Evolutionary conservation across 768 basidiomycete species (phyloP), one percentile per base, ranked within the genome.

Genomic region (Collybia nuda): DNA sequence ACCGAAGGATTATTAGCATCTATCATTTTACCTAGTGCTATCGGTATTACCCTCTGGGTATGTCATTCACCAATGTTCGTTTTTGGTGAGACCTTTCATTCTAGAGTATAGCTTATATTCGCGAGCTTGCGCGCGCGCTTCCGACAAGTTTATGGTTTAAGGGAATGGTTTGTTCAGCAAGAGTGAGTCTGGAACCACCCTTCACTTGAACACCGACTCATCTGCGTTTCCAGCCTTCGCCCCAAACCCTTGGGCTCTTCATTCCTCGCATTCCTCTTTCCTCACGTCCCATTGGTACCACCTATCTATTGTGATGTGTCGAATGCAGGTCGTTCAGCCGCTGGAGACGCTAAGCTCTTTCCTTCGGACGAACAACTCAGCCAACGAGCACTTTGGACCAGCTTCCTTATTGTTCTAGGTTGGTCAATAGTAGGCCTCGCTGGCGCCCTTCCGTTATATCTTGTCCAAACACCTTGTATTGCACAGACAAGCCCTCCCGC

Each of bases 121-220:
- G 88, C 84, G 21, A 66, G 84, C 40, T 54, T 88, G 18, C 76
- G 88, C 36, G 87, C 88, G 12, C 81, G 77, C 47, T 84, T 81
- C 58, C 79, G 87, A 48, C 85, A 89, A 69, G 61, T 91, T 12
- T 91, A 90, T 57, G 85, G 71, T 17, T 63, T 85, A 42, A 72
- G 88, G 60, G 86, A 89, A 61, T 91, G 88, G 88, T 91, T 91
- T 63, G 77, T 85, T 14, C 81, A 79, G 40, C 79, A 74, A 66
- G 78, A 80, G 87, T 90, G 62, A 68, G 84, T 76, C 2, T 44
- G 17, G n/a, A 17, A 26, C 15, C 5, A 39, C 44, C 19, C 18
- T 18, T n/a, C n/a, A 17, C 14, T 37, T 44, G 43, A 36, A 42
- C n/a, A 37, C 48, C 12, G 51, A 50, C 54, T n/a, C 19, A 47